Evolutionary conservation across 768 basidiomycete species (phyloP).

Genomic region (Daedaleopsis nitida): DNA sequence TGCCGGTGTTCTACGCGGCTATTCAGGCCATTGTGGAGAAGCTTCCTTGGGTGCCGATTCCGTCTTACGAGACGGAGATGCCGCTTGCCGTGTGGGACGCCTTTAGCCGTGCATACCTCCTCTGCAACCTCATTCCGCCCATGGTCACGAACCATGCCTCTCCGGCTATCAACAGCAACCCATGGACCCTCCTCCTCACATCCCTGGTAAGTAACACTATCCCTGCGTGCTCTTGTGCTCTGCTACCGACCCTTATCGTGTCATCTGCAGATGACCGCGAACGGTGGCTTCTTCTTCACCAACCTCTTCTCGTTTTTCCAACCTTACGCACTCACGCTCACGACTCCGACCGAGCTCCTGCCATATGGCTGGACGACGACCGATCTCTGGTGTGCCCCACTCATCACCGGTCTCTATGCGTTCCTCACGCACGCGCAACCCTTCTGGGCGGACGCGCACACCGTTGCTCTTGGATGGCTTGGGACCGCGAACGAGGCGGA

Average conservation of each 20-base stretch:
- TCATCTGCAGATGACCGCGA: conserved; percentile 58
- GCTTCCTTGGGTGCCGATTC: conserved; percentile 57
- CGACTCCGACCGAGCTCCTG: conserved; percentile 78
- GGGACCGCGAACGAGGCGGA: conserved; percentile 38
- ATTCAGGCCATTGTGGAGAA: conserved; percentile 63
- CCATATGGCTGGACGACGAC: conserved; percentile 85
- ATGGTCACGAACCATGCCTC: conserved; percentile 56
- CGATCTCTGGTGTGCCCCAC: conserved; percentile 85
- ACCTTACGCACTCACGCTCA: conserved; percentile 65
- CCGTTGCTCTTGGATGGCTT: conserved; percentile 47
- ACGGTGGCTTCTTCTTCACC: conserved; percentile 79
- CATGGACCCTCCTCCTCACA: conserved; percentile 74
- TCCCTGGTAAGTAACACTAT: conserved; percentile 71
- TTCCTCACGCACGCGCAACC: conserved; percentile 86
- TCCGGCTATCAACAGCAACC: conserved; percentile 57
- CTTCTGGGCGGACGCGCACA: conserved; percentile 69
- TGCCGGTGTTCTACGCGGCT: conserved; percentile 60
- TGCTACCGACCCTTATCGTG: not conserved
- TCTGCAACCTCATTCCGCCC: conserved; percentile 79
- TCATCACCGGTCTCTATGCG: conserved; percentile 77
- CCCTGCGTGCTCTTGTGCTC: not conserved
- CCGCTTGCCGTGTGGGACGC: conserved; percentile 77
- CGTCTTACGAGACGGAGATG: conserved; percentile 61
- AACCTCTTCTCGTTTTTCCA: conserved; percentile 77
- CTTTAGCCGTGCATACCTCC: conserved; percentile 73